Conservation (phyloP, 2,329 filamentous ascomycete species). For the Colletotrichum noveboracense region DNA sequence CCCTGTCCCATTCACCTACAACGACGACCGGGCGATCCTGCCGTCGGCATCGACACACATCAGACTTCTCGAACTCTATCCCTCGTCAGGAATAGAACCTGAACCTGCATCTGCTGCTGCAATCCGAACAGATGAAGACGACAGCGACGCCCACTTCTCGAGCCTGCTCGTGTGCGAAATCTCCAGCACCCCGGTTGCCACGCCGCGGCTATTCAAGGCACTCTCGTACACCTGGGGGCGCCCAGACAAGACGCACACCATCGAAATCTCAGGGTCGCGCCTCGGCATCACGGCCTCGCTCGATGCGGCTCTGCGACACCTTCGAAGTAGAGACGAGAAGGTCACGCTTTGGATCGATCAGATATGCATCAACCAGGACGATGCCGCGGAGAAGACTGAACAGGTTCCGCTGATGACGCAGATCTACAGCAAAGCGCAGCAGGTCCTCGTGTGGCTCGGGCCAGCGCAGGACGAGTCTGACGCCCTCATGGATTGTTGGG, state of each 20-base stretch:
- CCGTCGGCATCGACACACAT: constrained; percentile 14
- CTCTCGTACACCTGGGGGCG: constrained; percentile 31
- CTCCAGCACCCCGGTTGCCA: not conserved
- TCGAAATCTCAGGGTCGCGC: not conserved
- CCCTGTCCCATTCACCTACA: not conserved
- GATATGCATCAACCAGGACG: constrained; percentile 44
- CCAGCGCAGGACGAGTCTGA: constrained; percentile 11
- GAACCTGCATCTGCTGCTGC: not conserved
- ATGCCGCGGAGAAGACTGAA: constrained; percentile 36
- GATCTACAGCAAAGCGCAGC: constrained; percentile 37
- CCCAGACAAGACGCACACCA: not conserved
- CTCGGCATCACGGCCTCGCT: constrained; percentile 18
- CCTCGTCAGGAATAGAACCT: not conserved
- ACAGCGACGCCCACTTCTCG: not conserved
- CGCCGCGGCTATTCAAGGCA: constrained; percentile 24
- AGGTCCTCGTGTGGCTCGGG: constrained; percentile 41
- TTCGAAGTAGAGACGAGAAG: not conserved
- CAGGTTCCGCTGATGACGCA: constrained; percentile 44
- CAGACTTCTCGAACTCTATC: constrained; percentile 14
- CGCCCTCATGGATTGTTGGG: constrained; percentile 18
- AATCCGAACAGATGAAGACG: not conserved
- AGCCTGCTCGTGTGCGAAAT: constrained; percentile 6
- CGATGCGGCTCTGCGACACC: constrained; percentile 7
- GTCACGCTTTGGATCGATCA: constrained; percentile 43
- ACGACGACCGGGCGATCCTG: not conserved